Percentiles rank a stretch among this genome's conserved stretches.
phyloP scores from a whole-genome alignment of 2,329 filamentous ascomycete species.

The Biscogniauxia marginata region DNA sequence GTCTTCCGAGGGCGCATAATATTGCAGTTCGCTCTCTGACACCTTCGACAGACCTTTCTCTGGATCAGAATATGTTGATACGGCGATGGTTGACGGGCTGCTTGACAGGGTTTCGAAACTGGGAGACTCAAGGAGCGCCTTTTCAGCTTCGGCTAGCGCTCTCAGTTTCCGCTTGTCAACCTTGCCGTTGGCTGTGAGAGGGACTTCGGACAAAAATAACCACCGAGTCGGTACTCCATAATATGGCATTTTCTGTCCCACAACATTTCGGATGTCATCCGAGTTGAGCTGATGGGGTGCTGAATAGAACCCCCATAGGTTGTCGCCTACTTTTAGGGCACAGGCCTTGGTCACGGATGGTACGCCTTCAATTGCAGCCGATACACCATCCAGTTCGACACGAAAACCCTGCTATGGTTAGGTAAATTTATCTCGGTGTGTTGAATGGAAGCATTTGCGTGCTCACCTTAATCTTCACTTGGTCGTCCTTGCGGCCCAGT shows the following conservation, averaged over 20 bases:
- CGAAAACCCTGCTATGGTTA: conserved; percentile 47
- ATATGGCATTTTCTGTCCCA: conserved; percentile 48
- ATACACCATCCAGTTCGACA: conserved; percentile 59
- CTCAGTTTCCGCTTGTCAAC: conserved; percentile 50
- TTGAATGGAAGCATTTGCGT: conserved; percentile 4
- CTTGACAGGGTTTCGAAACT: conserved; percentile 8
- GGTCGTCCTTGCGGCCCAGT: conserved; percentile 58
- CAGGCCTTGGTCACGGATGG: conserved; percentile 47
- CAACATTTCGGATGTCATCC: conserved; percentile 39
- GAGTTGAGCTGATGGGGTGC: conserved; percentile 32
- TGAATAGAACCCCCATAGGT: conserved; percentile 52
- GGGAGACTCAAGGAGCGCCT: conserved; percentile 11
- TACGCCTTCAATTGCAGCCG: conserved; percentile 46
- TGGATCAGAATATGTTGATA: conserved; percentile 4
- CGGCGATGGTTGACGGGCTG: conserved; percentile 6
- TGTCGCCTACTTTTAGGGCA: conserved; percentile 45
- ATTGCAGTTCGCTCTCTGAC: conserved; percentile 22
- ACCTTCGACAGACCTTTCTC: conserved; percentile 25
- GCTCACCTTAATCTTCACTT: conserved; percentile 57
- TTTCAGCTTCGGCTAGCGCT: conserved; percentile 29
- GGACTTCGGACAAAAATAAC: conserved; percentile 43
- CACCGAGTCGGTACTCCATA: conserved; percentile 52
- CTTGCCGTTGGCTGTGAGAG: conserved; percentile 56
- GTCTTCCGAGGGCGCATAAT: conserved; percentile 8
- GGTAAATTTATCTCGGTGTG: background rate